These are phyloP conservation scores for Kickxella alabastrina DNA, from an alignment of 192 early-diverging fungal species.

Conservation along the genomic window DNA sequence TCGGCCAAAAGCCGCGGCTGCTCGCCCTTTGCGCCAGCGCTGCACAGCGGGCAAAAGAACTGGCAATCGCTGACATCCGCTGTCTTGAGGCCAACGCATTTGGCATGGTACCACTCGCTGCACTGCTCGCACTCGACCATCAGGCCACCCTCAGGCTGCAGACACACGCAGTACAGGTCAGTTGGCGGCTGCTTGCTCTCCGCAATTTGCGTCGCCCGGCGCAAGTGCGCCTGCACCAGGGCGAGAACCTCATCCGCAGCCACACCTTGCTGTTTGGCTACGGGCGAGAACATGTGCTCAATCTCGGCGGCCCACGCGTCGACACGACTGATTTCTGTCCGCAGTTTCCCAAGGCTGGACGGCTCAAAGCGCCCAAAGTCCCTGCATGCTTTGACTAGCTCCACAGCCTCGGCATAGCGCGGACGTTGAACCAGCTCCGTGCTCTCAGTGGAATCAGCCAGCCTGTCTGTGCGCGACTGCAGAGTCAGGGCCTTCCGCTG, in stretches of 20 bases:
- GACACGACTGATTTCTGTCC: constrained; percentile 7
- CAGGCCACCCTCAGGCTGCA: constrained; percentile 55
- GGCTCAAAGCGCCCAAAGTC: constrained; percentile 37
- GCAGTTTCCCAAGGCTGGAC: constrained; percentile 10
- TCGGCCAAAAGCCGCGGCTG: constrained; percentile 7
- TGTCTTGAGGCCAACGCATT: constrained; percentile 53
- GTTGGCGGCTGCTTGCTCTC: background rate
- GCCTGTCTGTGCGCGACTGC: constrained; percentile 24
- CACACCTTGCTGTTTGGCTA: background rate
- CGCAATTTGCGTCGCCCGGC: constrained; percentile 9
- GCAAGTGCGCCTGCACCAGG: constrained; percentile 16
- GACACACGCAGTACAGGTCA: constrained; percentile 60
- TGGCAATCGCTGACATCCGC: constrained; percentile 43
- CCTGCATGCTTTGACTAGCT: constrained; percentile 7
- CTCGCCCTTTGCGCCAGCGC: constrained; percentile 13
- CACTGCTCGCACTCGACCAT: constrained; percentile 70
- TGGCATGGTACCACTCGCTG: constrained; percentile 62
- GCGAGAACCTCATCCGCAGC: constrained; percentile 7
- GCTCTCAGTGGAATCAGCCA: constrained; percentile 21
- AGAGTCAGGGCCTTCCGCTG: constrained; percentile 34
- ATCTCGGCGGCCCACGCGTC: constrained; percentile 18
- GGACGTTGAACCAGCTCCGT: constrained; percentile 30
- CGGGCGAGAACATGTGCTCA: constrained; percentile 18
- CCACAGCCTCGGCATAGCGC: constrained; percentile 12
- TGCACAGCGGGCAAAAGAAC: constrained; percentile 62